Evolutionary conservation across 257 asterid genomes (phyloP).

Genomic region (Solanum tarapatanum): DNA sequence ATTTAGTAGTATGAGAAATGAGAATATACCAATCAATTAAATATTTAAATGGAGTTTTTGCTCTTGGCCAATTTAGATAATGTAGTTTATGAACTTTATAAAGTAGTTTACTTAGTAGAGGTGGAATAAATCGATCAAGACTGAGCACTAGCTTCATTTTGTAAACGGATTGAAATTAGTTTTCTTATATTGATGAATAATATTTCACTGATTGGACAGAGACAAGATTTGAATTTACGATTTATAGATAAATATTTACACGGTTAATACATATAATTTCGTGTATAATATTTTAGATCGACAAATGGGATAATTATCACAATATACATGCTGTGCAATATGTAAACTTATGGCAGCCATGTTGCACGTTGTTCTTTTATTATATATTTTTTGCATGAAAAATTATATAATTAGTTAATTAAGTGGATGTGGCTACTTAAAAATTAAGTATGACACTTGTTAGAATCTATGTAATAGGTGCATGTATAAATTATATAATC

Average conservation of each 20-base stretch:
- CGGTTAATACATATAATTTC: not conserved
- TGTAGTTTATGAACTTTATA: not conserved
- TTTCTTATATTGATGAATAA: no score
- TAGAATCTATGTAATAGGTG: not conserved
- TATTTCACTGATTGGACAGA: not conserved
- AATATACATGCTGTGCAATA: not conserved
- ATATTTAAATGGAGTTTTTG: not conserved
- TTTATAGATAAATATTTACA: not conserved
- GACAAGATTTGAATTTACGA: not conserved
- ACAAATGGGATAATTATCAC: not conserved
- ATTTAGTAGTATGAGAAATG: not conserved
- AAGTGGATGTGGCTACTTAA: not conserved
- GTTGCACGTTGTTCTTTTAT: not conserved
- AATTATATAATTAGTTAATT: not conserved
- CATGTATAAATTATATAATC: not conserved
- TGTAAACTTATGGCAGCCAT: not conserved
- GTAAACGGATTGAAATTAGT: no score
- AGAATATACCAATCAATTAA: not conserved
- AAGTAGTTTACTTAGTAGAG: no score
- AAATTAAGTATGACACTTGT: not conserved
- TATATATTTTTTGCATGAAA: not conserved
- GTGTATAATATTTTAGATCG: not conserved
- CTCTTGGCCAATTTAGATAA: not conserved
- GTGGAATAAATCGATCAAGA: not conserved
- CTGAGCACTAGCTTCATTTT: not conserved